These are phyloP conservation scores for Aspergillus ochraceoroseus DNA, from an alignment of 2,329 filamentous ascomycete species.

Conservation along the genomic window DNA sequence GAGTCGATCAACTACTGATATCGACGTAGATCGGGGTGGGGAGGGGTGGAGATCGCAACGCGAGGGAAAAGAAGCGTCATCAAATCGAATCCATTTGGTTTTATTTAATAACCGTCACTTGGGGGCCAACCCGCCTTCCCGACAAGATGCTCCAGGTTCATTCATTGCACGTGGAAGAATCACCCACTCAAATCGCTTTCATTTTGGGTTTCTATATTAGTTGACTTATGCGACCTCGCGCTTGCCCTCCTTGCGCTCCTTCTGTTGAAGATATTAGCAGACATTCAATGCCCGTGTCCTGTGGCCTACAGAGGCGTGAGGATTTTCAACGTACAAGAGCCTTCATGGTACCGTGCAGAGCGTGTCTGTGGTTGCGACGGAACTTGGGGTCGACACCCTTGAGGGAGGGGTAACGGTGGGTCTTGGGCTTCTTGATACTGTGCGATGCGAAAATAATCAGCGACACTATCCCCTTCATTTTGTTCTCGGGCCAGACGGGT, in stretches of 20 bases:
- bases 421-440: conserved; percentile 99
- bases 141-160: conserved; percentile 19
- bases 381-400: conserved; percentile 99
- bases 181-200: conserved; percentile 34
- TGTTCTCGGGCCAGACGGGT: not conserved
- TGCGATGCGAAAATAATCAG: conserved; percentile 27
- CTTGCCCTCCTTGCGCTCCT: conserved; percentile 97
- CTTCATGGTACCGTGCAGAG: conserved; percentile 97
- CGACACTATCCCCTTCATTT: not conserved
- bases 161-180: conserved; percentile 34
- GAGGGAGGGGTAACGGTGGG: conserved; percentile 95
- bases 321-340: conserved; percentile 69
- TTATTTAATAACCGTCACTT: conserved; percentile 24
- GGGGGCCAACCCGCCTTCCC: conserved; percentile 18
- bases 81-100: conserved; percentile 23
- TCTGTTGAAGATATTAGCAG: conserved; percentile 56
- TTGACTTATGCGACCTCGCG: conserved; percentile 69
- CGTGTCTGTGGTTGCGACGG: conserved; percentile 99
- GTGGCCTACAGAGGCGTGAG: not conserved
- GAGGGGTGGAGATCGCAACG: not conserved
- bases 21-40: not conserved
- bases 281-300: not conserved
- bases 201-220: conserved; percentile 32
- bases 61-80: conserved; percentile 12
- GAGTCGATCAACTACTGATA: conserved; percentile 6